Base-by-base conservation (phyloP, 2,329 filamentous ascomycete genomes). In the Polytolypa hystricis region DNA sequence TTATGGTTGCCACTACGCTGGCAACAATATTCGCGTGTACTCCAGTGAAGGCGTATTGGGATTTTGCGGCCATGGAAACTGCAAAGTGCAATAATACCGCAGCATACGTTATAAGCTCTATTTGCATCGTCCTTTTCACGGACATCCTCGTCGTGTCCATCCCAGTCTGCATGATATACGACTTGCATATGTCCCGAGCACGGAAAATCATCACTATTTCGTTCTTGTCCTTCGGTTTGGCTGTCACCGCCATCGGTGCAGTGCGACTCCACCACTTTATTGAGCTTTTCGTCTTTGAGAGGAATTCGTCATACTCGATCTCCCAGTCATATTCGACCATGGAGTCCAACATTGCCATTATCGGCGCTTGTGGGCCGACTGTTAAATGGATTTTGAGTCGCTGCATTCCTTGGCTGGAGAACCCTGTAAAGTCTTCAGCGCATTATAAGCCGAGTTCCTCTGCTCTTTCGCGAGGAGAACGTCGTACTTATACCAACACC, bases 261-360 rank as follows among this genome's bases (percentile, higher is more conserved):
- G 35, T 55, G 27, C 51, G 53, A n/a, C 49, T 54, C 14, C 47
- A 42, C 11, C 49, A 49, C 38, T 42, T 54, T 23, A 38, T 49
- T 11, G 30, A 46, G 16, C 47, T 44, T 36, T 48, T 48, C 42
- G 40, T 43, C 23, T 40, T 46, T 25, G 14, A 9, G 4, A 25
- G n/a, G 21, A 17, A 12, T 4, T 25, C 26, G 8, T 4, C 12
- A 14, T 18, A 8, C 10, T 28, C 34, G 11, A n/a, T 19, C 7
- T 5, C 6, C 2, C 5, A 6, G 5, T 11, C 27, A 7, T 25
- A 29, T 19, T 17, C 34, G 5, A 14, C 34, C 7, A 19, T 37
- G 21, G 26, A 37, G 25, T 32, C 23, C 26, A 28, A 37, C 26
- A 20, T 37, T 17, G 26, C 26, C 15, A 32, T n/a, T 19, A 37